phyloP scores from a whole-genome alignment of 2,329 filamentous ascomycete species.

The Coniella vitis region DNA sequence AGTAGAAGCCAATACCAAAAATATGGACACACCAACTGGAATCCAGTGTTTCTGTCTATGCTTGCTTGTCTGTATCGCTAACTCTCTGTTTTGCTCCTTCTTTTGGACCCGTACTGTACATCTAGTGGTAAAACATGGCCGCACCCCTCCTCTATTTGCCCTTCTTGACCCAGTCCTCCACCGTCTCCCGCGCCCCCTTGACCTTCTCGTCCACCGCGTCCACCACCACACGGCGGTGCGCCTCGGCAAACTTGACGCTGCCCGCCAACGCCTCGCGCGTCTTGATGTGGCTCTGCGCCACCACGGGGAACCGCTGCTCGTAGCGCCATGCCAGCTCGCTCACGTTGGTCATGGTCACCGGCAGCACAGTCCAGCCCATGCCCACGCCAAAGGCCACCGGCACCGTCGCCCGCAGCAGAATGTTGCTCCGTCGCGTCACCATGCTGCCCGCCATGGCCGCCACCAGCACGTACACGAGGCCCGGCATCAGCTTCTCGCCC shows the following conservation, averaged over 20 bases:
- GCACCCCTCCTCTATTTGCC: slow-evolving; percentile 52
- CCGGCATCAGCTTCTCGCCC: slow-evolving; percentile 84
- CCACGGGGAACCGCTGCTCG: slow-evolving; percentile 77
- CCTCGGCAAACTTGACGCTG: slow-evolving; percentile 66
- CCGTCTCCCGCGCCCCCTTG: slow-evolving; percentile 61
- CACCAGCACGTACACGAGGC: slow-evolving; percentile 85
- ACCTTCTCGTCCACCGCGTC: slow-evolving; percentile 77
- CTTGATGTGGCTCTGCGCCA: slow-evolving; percentile 74
- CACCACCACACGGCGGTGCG: slow-evolving; percentile 64
- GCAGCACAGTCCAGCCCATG: slow-evolving; percentile 78
- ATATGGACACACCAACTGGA: too few relatives aligned
- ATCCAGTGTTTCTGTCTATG: neutral
- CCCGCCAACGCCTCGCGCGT: slow-evolving; percentile 62
- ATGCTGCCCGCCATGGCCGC: slow-evolving; percentile 94
- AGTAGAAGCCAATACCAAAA: too few relatives aligned
- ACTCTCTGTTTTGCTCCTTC: neutral
- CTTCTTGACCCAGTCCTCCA: slow-evolving; percentile 90
- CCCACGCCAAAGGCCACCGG: slow-evolving; percentile 76
- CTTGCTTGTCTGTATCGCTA: neutral
- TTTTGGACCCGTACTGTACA: neutral
- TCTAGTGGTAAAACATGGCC: neutral
- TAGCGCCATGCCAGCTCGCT: slow-evolving; percentile 84
- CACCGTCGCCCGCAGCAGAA: slow-evolving; percentile 69
- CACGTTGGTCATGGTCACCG: slow-evolving; percentile 85
- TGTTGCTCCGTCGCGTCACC: slow-evolving; percentile 77